Base-by-base conservation (phyloP, 208 protist species). In the Trypanosoma theileri region DNA sequence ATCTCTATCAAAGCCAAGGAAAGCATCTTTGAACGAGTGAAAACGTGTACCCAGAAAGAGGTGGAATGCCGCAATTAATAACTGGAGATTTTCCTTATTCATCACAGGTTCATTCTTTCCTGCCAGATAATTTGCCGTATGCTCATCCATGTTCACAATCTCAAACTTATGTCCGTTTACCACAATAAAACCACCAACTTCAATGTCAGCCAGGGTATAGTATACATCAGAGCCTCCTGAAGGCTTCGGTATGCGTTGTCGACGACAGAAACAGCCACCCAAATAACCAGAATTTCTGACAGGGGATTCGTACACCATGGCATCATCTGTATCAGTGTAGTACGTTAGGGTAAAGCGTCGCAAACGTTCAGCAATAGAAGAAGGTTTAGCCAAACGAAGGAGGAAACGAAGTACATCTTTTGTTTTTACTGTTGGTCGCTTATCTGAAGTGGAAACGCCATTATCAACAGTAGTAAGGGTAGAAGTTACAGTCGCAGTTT, bases 241-340 rank as follows among this genome's bases (percentile, higher is more conserved):
- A 16, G 76, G 75, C 71, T 94, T 94, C 51, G 72, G 79, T 56
- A 96, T 58, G 28, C 80, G 81, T 22, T 68, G 66, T 35, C 88
- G 80, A 73, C 92, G 79, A 59, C 93, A 71, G 60, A 97, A 84
- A 55, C 86, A 94, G 42, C 95, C 93, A 52, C 89, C 91, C 40
- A 77, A 52, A 54, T 88, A 83, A 48, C 93, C 93, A 16, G 80
- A 80, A 56, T 89, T 93, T 54, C 75, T 75, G 11, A 82, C 48
- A 17, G 71, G 61, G 17, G 80, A 84, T 70, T 96, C 91, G 69
- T 88, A 77, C 70, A 96, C 75, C 71, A 83, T 85, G 22, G 96
- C 66, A 73, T 97, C 95, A 59, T 95, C 81, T 66, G 97, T 93
- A 11, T 92, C 89, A 16, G 86, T 91, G 84, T 93, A 91, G 76